Base-by-base conservation (phyloP, 179 eudicot species). In the Silene coronaria region DNA sequence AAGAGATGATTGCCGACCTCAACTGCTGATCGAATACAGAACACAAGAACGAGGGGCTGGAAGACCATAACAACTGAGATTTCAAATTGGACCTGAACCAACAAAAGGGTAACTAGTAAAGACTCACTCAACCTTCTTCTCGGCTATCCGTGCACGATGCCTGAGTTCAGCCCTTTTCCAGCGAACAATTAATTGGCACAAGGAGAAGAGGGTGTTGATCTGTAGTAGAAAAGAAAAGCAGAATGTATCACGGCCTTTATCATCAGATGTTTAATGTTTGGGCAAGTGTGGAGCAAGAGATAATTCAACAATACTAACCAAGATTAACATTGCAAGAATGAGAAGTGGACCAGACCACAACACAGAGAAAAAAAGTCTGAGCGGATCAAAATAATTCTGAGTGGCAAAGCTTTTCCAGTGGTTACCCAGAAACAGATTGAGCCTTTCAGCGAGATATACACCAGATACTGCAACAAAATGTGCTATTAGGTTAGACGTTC, bases 281-380 rank as follows among this genome's bases (percentile, higher is more conserved):
- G 45, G 16, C 23, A 45, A 48, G 12, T 22, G 36, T 9, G 48
- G 16, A 45, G 55, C 10, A 6, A 13, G 46, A 62, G 73, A 51
- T 3, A 28, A 42, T 0, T 45, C 62, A 22, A 26, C 16, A 67
- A 62, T 67, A 85, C 97, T 88, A 22, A 94, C 98, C 97, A 94
- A 82, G 79, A 94, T 92, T 71, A 92, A 46, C 80, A 92, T 90
- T 7, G 97, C 85, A 55, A 90, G 81, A 30, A 92, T 79, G 55
- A 94, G 86, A 75, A 94, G 94, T 28, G 98, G 97, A 53, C 92
- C 96, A n/a, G 96, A 94, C 98, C 98, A 94, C 21, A 94, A 83
- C 13, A 91, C 90, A 1, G 96, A 90, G 69, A 94, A 87, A 67
- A 94, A 90, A 42, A 92, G 9, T 48, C 98, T 96, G 1, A 84